A percentile compares a stretch with the other conserved stretches of the same genome.
These are phyloP conservation scores for Periconia sp. DNA, from an alignment of 2,329 filamentous ascomycete species.

Conservation along the genomic window DNA sequence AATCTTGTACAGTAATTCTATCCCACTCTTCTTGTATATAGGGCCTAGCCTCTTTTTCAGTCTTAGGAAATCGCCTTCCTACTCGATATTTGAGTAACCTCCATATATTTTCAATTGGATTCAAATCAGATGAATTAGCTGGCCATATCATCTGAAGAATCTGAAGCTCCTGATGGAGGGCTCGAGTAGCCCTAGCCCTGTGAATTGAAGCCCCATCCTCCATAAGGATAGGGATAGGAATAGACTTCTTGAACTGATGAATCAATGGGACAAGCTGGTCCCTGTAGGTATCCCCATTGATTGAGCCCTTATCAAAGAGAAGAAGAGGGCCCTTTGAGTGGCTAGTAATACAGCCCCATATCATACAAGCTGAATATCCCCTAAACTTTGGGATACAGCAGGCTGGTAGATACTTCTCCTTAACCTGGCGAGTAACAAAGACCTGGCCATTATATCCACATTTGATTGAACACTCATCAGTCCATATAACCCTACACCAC, in stretches of 20 bases:
- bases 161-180: conserved; percentile 5
- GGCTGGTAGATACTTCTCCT: no score
- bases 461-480: no score
- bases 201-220: conserved; percentile 13
- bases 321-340: no score
- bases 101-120: conserved; percentile 15
- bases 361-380: no score
- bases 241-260: neutral
- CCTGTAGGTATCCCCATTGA: neutral
- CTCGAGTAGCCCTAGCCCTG: conserved; percentile 10
- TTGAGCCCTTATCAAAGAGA: neutral
- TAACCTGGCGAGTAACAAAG: no score
- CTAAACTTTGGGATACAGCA: no score
- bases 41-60: conserved; percentile 7
- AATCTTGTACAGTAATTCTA: no score
- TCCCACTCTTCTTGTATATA: conserved; percentile 14
- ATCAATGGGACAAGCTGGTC: neutral
- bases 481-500: no score
- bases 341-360: no score
- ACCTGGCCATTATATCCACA: no score
- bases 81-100: conserved; percentile 13
- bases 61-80: conserved; percentile 7
- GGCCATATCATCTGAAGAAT: conserved; percentile 11
- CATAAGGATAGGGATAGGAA: conserved; percentile 7
- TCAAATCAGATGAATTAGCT: conserved; percentile 13